Percentiles rank a stretch among this genome's conserved stretches.
phyloP scores from a whole-genome alignment of 768 basidiomycete genomes.

The Termitomyces sp. region DNA sequence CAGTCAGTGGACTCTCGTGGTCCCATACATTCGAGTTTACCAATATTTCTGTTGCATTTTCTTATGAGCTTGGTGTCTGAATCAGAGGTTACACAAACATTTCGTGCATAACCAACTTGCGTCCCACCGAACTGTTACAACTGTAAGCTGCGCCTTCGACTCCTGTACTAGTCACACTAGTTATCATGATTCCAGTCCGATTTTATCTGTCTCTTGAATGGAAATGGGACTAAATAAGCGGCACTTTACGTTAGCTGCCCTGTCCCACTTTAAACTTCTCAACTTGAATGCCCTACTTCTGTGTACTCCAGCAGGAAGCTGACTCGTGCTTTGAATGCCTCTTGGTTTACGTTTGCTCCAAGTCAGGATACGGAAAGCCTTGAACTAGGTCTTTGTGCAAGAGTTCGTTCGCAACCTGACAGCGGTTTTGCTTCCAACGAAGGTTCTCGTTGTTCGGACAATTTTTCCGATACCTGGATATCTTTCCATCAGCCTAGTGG shows the following conservation, averaged over 20 bases:
- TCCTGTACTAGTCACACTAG: no score
- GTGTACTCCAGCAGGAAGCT: neutral
- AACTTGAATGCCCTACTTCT: neutral
- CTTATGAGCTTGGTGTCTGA: slow-evolving; percentile 43
- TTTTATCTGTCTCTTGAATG: no score
- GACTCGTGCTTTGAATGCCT: neutral
- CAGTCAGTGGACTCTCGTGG: slow-evolving; percentile 45
- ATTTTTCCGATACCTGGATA: neutral
- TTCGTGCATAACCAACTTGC: no score
- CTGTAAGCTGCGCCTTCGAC: no score
- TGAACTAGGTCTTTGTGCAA: no score
- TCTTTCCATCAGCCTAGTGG: neutral
- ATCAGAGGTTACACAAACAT: neutral
- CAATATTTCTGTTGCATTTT: slow-evolving; percentile 57
- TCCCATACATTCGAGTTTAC: slow-evolving; percentile 56
- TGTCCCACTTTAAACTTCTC: neutral
- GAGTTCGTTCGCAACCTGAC: neutral
- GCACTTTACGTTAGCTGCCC: no score
- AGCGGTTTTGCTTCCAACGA: no score
- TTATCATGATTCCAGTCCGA: neutral
- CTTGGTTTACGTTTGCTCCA: no score
- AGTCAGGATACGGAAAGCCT: no score
- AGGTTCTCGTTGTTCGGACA: neutral
- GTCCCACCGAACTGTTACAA: no score
- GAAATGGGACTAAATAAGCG: no score